Base-by-base conservation (phyloP, 2,329 filamentous ascomycete species). In the Xylaria sp. region DNA sequence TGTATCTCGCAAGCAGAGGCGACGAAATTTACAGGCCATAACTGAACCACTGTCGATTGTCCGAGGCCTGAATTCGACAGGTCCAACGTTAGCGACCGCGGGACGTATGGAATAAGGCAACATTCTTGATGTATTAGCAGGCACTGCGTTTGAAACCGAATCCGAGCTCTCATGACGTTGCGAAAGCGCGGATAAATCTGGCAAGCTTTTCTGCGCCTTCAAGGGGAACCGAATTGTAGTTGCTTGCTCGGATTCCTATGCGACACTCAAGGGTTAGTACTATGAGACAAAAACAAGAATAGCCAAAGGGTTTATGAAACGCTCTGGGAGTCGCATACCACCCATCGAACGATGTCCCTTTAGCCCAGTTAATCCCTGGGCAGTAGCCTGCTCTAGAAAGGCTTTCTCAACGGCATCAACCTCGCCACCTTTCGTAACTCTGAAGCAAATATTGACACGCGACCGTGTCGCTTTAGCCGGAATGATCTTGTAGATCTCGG, bases 361-460 rank as follows among this genome's bases (percentile, higher is more conserved):
- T 40, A 97, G 77, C 0, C 92, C 93, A 21, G 86, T 84, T 20
- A 97, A 76, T 0, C 89, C 85, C 48, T 78, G 78, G 56, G 83
- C 82, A 55, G 88, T 84, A 1, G 86, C 88, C 44, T 89, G 85
- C 56, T 87, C 82, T 42, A 97, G 72, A 75, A 97, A 97, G 0
- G 79, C 80, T 73, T 91, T 90, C 72, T 97, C 92, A 19, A 86
- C 81, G 11, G 82, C 86, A 47, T 87, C 85, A 54, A 85, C 76
- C 39, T 87, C 84, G 41, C 80, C 82, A 44, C 78, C 71, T 67
- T 77, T 78, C 60, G 64, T 78, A 17, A 96, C 81, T 16, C 92
- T 80, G 80, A 97, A 97, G 79, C 92, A 97, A 54, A 97, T 90
- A 74, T 97, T 97, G 89, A 97, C 96, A 50, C 91, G 80, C 64